Evolutionary conservation across 495 filamentous ascomycete species (phyloP), one percentile per base, ranked within the genome.

Genomic region (Xylaria scruposa): DNA sequence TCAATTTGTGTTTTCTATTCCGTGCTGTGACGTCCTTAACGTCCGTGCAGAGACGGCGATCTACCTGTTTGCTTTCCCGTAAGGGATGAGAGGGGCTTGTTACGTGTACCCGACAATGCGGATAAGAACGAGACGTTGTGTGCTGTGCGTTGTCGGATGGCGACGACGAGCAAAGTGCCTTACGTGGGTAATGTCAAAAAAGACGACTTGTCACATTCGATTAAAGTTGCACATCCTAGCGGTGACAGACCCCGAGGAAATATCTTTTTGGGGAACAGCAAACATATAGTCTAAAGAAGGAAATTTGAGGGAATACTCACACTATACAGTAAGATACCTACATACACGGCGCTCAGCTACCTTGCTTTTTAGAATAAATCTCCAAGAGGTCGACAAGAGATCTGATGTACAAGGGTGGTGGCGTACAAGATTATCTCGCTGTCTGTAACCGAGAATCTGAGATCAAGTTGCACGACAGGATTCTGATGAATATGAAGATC

Each of bases 381-480:
- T 60, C 17, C 6, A 60, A 36, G 19, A 21, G 56, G 19, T 36
- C 56, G 4, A 26, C 31, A 26, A 62, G n/a, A n/a, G 46, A 31
- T 40, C 49, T 54, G 33, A 6, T 26, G 49, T 29, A 42, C 33
- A 44, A 67, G 36, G 49, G 33, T 24, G 33, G 13, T 36, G 29
- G 26, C 24, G 60, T 38, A 49, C 49, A 38, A 60, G 70, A 66
- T 67, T 58, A 67, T 59, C 46, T 71, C 70, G 62, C 70, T 71
- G 62, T 67, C 49, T 29, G 61, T 70, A 70, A 15, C 70, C 70
- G 62, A 44, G 17, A 49, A 29, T 49, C 59, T 60, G 61, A 71
- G 69, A 64, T 71, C 69, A 56, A 59, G 69, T 71, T 7, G 61
- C 61, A 71, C 69, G 29, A 38, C 59, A 70, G 21, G 51, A 46